Evolutionary conservation across 352 stramenopile species (phyloP).

Genomic region (Achlya hypogyna): DNA sequence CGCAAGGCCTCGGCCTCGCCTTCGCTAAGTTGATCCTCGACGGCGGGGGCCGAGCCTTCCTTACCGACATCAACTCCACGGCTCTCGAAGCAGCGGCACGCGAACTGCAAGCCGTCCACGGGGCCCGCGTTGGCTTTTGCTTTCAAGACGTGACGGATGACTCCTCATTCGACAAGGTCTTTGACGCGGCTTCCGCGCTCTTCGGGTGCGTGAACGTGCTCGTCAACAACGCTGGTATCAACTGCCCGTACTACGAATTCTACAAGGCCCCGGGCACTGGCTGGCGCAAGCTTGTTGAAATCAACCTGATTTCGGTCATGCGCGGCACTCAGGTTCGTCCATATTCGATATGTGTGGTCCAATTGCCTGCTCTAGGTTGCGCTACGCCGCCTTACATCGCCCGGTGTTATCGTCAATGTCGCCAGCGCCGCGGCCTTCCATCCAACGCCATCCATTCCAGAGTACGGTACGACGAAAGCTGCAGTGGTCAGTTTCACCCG

Average conservation of each 20-base stretch:
- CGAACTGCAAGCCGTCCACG: conserved; percentile 38
- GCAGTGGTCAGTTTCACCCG: conserved; percentile 66
- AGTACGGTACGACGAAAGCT: conserved; percentile 65
- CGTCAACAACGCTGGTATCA: conserved; percentile 75
- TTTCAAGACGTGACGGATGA: conserved; percentile 64
- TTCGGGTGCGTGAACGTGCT: conserved; percentile 76
- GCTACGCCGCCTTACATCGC: background rate
- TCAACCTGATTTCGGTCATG: conserved; percentile 60
- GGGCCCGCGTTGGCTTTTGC: conserved; percentile 46
- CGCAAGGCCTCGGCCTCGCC: conserved; percentile 48
- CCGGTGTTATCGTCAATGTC: conserved; percentile 48
- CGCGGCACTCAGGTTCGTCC: conserved; percentile 59
- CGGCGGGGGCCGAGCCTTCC: conserved; percentile 45
- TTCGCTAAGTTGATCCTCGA: conserved; percentile 53
- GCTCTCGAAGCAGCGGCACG: conserved; percentile 48
- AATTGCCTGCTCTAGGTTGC: conserved; percentile 21
- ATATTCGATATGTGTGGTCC: conserved; percentile 41
- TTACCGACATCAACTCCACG: conserved; percentile 66
- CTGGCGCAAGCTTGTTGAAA: conserved; percentile 63
- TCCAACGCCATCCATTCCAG: conserved; percentile 39
- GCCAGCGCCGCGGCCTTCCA: conserved; percentile 48
- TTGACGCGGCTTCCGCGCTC: conserved; percentile 32
- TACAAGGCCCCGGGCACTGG: conserved; percentile 26
- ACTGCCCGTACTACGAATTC: conserved; percentile 35
- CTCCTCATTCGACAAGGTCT: conserved; percentile 56